Base-by-base conservation (phyloP, 1,139 yeast genomes). In the Lodderomyces orthopsilosis region DNA sequence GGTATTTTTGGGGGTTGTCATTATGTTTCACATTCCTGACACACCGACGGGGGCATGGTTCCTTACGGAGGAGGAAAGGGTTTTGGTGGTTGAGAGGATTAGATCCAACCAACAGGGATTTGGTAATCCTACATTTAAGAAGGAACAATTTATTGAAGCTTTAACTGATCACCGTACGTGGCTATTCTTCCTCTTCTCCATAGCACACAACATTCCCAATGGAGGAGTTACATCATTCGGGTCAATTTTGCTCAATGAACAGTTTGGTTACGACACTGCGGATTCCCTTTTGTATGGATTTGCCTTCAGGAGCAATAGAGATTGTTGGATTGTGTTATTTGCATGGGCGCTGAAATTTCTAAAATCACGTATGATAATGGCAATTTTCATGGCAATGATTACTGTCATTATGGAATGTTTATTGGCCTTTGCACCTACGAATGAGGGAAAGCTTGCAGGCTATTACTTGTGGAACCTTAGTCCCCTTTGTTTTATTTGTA, bases 61-160 rank as follows among this genome's bases (percentile, higher is more conserved):
- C 41, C 65, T 81, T 39, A 63, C 65, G 10, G 73, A 68, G 8
- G 65, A 69, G 28, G 87, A 83, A 49, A 75, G 74, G 43, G 47
- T 52, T n/a, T 47, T 62, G 26, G 69, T 63, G 5, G 68, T 68
- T 27, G 65, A 68, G 44, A 52, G 71, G 50, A 57, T 64, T 26
- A 61, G 74, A 54, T 51, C 50, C 1, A 73, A 74, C 48, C 64
- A 67, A 41, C 77, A 82, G 53, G 84, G 85, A 13, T 77, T 79
- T 47, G 84, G 84, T 41, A 76, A 76, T 51, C 70, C 66, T 45
- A 66, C 67, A 36, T 71, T 79, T 60, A 82, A 83, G 51, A 63
- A 57, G 56, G 60, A 76, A 40, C 89, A 83, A 55, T 65, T 80
- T 35, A 58, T 58, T 14, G 80, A 82, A 53, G 81, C 86, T 2